These are phyloP conservation scores for Daldinia sp. DNA, from an alignment of 2,329 filamentous ascomycete genomes.

Conservation along the genomic window DNA sequence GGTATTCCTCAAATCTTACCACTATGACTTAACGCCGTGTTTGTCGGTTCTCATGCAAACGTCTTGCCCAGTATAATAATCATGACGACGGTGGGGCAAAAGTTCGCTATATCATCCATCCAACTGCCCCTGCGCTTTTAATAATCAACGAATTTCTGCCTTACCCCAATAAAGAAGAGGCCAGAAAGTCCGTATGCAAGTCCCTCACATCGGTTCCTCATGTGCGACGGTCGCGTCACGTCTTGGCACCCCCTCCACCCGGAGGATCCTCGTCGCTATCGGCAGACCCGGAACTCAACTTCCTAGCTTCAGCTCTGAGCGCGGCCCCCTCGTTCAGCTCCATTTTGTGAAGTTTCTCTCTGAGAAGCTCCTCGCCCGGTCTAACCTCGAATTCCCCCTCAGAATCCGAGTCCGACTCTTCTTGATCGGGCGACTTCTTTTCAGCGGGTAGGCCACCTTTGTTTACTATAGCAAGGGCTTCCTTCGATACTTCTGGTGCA, in stretches of 20 bases:
- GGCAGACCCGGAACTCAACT: constrained; percentile 52
- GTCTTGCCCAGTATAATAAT: constrained; percentile 19
- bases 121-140: constrained; percentile 1
- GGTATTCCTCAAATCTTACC: constrained; percentile 27
- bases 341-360: constrained; percentile 55
- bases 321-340: constrained; percentile 52
- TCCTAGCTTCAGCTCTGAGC: constrained; percentile 48
- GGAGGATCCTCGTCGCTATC: constrained; percentile 54
- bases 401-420: constrained; percentile 53
- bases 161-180: constrained; percentile 8
- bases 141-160: constrained; percentile 5
- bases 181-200: constrained; percentile 5
- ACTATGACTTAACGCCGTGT: constrained; percentile 17
- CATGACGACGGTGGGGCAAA: constrained; percentile 20
- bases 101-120: constrained; percentile 22
- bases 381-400: constrained; percentile 59
- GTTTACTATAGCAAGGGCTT: constrained; percentile 43
- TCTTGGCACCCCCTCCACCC: constrained; percentile 52
- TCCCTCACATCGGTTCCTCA: constrained; percentile 32
- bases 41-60: constrained; percentile 17
- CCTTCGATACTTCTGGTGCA: constrained; percentile 38
- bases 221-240: constrained; percentile 40
- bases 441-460: constrained; percentile 57
- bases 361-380: constrained; percentile 56
- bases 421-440: constrained; percentile 55